These are phyloP conservation scores for Syzygium oleosum DNA, from an alignment of 345 rosid genomes.

Conservation along the genomic window DNA sequence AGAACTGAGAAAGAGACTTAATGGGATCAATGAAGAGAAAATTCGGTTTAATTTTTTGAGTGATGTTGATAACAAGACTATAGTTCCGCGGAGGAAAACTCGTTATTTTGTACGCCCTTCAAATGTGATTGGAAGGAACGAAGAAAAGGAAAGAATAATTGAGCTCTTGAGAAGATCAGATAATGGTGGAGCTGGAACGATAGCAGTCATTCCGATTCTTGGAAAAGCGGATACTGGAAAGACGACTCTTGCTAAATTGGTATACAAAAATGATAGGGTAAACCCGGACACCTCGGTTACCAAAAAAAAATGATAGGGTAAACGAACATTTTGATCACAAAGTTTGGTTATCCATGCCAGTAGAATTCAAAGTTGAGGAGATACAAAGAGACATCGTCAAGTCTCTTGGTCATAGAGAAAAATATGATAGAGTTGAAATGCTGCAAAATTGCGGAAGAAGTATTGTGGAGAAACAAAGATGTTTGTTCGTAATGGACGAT, in stretches of 20 bases:
- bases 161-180: background rate
- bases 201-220: slow-evolving; percentile 5
- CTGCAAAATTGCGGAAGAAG: background rate
- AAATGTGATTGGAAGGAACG: slow-evolving; percentile 8
- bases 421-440: background rate
- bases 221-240: slow-evolving; percentile 18
- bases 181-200: background rate
- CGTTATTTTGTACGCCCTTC: slow-evolving; percentile 9
- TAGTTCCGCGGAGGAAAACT: background rate
- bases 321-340: background rate
- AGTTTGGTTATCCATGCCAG: slow-evolving; percentile 5
- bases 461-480: background rate
- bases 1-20: background rate
- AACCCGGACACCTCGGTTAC: too few relatives aligned
- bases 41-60: background rate
- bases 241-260: slow-evolving; percentile 12
- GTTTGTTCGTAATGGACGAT: slow-evolving; percentile 9
- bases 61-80: background rate
- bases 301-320: background rate
- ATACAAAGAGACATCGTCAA: background rate
- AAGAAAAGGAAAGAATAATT: background rate
- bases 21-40: background rate
- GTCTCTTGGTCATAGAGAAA: background rate
- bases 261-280: background rate
- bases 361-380: background rate